Conservation (phyloP, 331 rosid species). For the Erythrophleum ivorense region DNA sequence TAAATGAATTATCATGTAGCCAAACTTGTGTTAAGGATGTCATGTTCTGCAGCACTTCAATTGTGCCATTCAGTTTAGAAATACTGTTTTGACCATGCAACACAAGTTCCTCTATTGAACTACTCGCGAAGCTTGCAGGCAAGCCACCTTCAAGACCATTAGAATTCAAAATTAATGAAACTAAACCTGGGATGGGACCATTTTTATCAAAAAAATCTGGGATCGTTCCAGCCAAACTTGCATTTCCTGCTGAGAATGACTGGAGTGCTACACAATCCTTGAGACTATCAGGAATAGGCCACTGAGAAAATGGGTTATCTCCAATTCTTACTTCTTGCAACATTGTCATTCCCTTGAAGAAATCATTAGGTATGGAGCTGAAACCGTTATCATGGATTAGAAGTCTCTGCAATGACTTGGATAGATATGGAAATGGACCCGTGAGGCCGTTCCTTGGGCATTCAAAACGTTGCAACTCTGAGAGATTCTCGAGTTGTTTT, state of each 20-base stretch:
- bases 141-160: slow-evolving; percentile 67
- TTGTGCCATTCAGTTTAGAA: slow-evolving; percentile 68
- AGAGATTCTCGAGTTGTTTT: slow-evolving; percentile 43
- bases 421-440: slow-evolving; percentile 68
- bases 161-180: slow-evolving; percentile 47
- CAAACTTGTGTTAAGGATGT: slow-evolving; percentile 51
- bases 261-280: slow-evolving; percentile 47
- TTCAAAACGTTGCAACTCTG: slow-evolving; percentile 54
- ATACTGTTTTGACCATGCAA: slow-evolving; percentile 62
- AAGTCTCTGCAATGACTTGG: slow-evolving; percentile 49
- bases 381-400: slow-evolving; percentile 60
- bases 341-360: slow-evolving; percentile 55
- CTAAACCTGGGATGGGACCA: slow-evolving; percentile 52
- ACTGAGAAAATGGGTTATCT: slow-evolving; percentile 52
- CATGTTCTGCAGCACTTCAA: slow-evolving; percentile 64
- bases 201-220: slow-evolving; percentile 54
- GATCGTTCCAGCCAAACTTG: slow-evolving; percentile 55
- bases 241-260: slow-evolving; percentile 47
- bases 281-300: slow-evolving; percentile 64
- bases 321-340: slow-evolving; percentile 52
- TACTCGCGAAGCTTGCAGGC: slow-evolving; percentile 55
- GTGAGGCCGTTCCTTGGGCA: slow-evolving; percentile 55
- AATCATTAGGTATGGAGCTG: slow-evolving; percentile 55
- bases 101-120: slow-evolving; percentile 57
- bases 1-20: slow-evolving; percentile 66